Percentiles rank a stretch among this genome's conserved stretches.
phyloP scores from a whole-genome alignment of 2,329 filamentous ascomycete species.

The Pestalotiopsis sp. region DNA sequence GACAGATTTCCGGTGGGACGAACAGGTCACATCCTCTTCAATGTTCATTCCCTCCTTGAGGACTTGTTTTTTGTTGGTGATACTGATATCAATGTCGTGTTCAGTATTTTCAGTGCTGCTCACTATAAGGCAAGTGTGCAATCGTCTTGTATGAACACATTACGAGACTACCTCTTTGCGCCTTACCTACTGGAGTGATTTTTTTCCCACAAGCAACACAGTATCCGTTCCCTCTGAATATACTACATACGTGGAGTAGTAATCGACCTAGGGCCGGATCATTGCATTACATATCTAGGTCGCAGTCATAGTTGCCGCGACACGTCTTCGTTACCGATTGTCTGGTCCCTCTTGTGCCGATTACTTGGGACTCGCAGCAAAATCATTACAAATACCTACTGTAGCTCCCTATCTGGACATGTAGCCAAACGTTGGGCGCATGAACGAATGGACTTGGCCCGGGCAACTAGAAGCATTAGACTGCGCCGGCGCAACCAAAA shows the following conservation, averaged over 20 bases:
- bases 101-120: too few species aligned
- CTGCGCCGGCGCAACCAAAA: neutral
- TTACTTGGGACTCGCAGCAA: neutral
- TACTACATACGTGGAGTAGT: neutral
- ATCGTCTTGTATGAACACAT: too few species aligned
- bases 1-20: neutral
- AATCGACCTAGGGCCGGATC: neutral
- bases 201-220: too few species aligned
- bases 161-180: too few species aligned
- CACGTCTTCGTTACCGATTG: neutral
- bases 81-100: neutral
- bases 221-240: too few species aligned
- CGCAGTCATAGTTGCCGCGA: neutral
- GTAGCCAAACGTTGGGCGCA: neutral
- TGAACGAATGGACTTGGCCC: neutral
- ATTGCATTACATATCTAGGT: neutral
- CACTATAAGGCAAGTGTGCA: too few species aligned
- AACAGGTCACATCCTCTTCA: neutral
- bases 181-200: too few species aligned
- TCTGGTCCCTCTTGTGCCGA: neutral
- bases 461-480: neutral
- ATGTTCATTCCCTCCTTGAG: neutral
- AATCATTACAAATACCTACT: neutral
- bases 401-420: neutral
- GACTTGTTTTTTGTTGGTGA: neutral